Percentiles rank a stretch among this genome's conserved stretches.
These are phyloP conservation scores for Raffaelea albimanens DNA, from an alignment of 2,329 filamentous ascomycete species.

Conservation along the genomic window DNA sequence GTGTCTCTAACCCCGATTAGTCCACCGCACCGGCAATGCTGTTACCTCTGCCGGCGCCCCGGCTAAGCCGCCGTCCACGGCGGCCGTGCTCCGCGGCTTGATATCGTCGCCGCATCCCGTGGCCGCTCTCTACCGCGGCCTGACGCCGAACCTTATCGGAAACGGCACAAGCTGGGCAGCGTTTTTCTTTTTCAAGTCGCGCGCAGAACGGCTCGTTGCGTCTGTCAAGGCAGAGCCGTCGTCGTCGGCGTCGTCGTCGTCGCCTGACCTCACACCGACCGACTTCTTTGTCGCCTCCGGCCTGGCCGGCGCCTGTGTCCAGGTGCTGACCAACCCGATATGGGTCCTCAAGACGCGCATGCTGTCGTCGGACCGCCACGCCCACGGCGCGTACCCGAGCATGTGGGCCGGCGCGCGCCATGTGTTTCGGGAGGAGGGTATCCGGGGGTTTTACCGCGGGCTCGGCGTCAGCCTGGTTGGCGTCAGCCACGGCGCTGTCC, in stretches of 20 bases:
- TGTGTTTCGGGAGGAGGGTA: constrained; percentile 63
- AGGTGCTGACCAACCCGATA: constrained; percentile 82
- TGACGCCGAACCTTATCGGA: constrained; percentile 83
- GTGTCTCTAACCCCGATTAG: constrained; percentile 20
- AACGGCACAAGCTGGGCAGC: constrained; percentile 86
- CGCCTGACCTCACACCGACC: constrained; percentile 37
- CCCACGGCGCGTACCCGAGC: constrained; percentile 69
- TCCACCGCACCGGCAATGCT: constrained; percentile 37
- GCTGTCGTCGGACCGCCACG: constrained; percentile 70
- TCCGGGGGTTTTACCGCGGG: constrained; percentile 78
- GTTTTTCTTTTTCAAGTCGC: constrained; percentile 74
- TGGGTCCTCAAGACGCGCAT: constrained; percentile 99
- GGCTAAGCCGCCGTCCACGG: constrained; percentile 31
- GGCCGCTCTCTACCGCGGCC: constrained; percentile 73
- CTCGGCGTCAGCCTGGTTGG: constrained; percentile 75
- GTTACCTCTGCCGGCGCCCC: constrained; percentile 13
- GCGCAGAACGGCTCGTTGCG: constrained; percentile 39
- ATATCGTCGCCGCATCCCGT: constrained; percentile 43
- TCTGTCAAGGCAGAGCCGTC: constrained; percentile 18
- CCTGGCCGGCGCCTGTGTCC: constrained; percentile 62
- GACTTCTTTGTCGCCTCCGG: constrained; percentile 79
- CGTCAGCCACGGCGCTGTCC: constrained; percentile 84
- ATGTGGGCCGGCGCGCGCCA: constrained; percentile 61
- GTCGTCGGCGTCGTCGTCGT: constrained; percentile 2
- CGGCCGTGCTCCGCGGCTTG: constrained; percentile 42